Base-by-base conservation (phyloP, 345 rosid genomes). In the Fremontodendron californicum region DNA sequence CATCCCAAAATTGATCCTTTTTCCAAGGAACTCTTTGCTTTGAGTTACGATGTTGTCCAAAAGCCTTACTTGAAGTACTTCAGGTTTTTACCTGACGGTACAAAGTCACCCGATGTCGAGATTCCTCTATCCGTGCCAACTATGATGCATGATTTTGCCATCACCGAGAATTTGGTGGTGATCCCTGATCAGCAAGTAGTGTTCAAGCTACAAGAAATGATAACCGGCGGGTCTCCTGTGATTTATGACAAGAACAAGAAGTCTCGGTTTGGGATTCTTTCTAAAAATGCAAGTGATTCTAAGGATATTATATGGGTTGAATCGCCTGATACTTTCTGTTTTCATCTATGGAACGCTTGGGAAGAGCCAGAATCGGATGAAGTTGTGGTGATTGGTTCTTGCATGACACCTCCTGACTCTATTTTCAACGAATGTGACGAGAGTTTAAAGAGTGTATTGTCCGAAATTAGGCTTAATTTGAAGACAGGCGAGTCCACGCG, bases 381-480 rank as follows among this genome's bases (percentile, higher is more conserved):
- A 49, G 84, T 92, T 1, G 97, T 95, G 18, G 98, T 95, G 71
- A 92, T 95, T 35, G 98, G 99, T 33, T 95, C 99, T 13, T 93
- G 98, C 83, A 96, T 96, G 98, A 92, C 99, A 23, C 99, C 98
- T 11, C 88, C 97, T n/a, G 99, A 96, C 85, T 96, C 99, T 0
- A 91, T 96, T 82, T 96, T 96, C 85, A 96, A 96, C 80, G 98
- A 96, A 81, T 88, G 90, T 16, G 97, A 93, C 42, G 98, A 93
- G 86, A 89, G 85, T 69, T 83, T 96, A 11, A 68, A 88, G 73
- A 90, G 94, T 12, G 93, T 92, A 10, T 68, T 96, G 9, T 93
- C 97, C 2, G 99, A 96, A 75, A 92, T 96, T 68, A 84, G 99
- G 79, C 88, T 96, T 11, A 92, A 93, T 81, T 79, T 91, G 15